Base-by-base conservation (phyloP, 768 basidiomycete species). In the Rhodotorula graminis region DNA sequence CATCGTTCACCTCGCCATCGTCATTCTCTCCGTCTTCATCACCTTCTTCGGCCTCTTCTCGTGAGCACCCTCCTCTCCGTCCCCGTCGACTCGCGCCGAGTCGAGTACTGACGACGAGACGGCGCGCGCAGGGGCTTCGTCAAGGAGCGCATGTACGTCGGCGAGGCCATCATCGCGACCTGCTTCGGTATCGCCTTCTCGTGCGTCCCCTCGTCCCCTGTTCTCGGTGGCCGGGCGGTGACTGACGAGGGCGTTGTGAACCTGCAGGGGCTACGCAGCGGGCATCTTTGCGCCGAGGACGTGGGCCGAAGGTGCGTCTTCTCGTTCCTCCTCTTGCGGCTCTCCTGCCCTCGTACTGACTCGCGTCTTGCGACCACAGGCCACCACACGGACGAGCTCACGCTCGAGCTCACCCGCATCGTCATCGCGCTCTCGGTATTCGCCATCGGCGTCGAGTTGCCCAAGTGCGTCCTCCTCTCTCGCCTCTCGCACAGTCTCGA, bases 381-480 rank as follows among this genome's bases (percentile, higher is more conserved):
- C 23, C 64, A 80, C 19, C 71, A 80, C 63, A 83, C 85, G 19
- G 91, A 97, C 81, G 82, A 83, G 33, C 90, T 99, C 70, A 94
- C 92, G 2, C 85, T 99, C 70, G 96, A 99, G 81, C 82, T 95
- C 27, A 93, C 92, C 16, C 86, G 96, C 25, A 88, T 98, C 68
- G 90, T 98, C 58, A 87, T 99, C 46, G 96, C 95, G 25, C 90
- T 98, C 65, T 93, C 93, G 29, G 95, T 99, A 0, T 99, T 99
- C 80, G 95, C 95, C 15, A 92, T 99, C 65, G 96, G 96, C 25
- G 96, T 98, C 33, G 96, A 99, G 80, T 84, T 98, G 80, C 96
- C 96, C n/a, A 81, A 75, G 82, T 81, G 52, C 64, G 81, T 29
- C 8, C 25, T 11, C 5, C 1, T 2, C 12, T 15, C 16, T 2